Conservation (phyloP, 2,329 filamentous ascomycete species). For the Sarocladium strictum region DNA sequence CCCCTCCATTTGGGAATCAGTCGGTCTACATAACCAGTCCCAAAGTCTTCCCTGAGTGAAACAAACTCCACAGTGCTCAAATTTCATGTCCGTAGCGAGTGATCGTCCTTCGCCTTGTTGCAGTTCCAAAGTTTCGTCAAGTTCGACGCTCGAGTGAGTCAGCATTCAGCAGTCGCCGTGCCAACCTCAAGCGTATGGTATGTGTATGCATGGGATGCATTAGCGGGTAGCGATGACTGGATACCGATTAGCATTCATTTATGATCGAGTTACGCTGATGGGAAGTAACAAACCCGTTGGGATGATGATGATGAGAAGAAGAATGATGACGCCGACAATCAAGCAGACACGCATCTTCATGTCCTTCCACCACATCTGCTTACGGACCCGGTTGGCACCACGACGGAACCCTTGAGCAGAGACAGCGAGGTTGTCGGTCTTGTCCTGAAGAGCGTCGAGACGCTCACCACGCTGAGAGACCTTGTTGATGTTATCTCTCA, state of each 20-base stretch:
- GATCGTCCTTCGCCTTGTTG: conserved; percentile 6
- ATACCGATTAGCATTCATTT: neutral
- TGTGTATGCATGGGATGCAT: neutral
- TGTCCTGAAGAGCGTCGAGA: conserved; percentile 80
- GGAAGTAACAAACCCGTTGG: conserved; percentile 61
- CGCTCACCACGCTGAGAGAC: conserved; percentile 88
- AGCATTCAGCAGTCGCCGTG: neutral
- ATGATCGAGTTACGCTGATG: neutral
- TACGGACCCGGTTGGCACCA: conserved; percentile 91
- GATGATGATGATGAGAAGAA: conserved; percentile 91
- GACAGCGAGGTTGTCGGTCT: conserved; percentile 88
- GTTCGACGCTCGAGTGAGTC: neutral
- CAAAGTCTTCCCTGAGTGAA: neutral
- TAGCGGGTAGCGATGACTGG: conserved; percentile 7
- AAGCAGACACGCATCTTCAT: conserved; percentile 99
- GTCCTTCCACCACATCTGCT: conserved; percentile 99
- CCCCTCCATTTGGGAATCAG: neutral
- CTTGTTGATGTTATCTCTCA: conserved; percentile 97
- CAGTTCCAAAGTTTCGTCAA: conserved; percentile 7
- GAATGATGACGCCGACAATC: conserved; percentile 81
- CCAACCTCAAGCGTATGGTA: neutral
- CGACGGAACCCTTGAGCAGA: conserved; percentile 94
- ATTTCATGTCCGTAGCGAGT: conserved; percentile 8
- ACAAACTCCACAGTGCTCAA: conserved; percentile 9
- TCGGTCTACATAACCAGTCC: neutral